Base-by-base conservation (phyloP, 768 basidiomycete genomes). In the Auricularia auricula-judae region DNA sequence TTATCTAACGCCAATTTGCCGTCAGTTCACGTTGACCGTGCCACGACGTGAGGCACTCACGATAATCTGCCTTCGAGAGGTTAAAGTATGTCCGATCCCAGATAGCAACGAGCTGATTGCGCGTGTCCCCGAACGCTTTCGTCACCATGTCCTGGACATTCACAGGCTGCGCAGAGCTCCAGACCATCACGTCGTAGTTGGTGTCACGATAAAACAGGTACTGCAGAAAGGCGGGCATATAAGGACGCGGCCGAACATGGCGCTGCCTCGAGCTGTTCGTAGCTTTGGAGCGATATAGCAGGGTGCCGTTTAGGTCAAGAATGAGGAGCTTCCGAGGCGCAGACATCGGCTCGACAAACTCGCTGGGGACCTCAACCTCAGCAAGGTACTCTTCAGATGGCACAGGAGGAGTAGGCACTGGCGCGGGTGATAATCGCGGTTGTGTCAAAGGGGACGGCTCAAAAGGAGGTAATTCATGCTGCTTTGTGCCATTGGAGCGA, bases 71-170 rank as follows among this genome's bases (percentile, higher is more conserved):
- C 10, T 76, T 69, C 3, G 75, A 77, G n/a, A 93, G 72, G 0
- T 89, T 91, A 0, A 93, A 74, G 4, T 86, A 88, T 70, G 89
- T 89, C 61, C 92, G 78, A 16, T 89, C 88, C 91, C 91, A 93
- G 0, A 91, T 77, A 0, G 85, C 88, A 16, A 83, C 73, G 3
- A 91, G 58, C 43, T 39, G 21, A 39, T 61, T 51, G 62, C 54
- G 51, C 34, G 74, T 70, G 0, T 72, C 63, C 3, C 74, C 69
- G 71, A 92, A 91, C 39, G 81, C 79, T 42, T 76, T 78, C 23
- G 81, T 72, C 0, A 89, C 86, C 91, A 93, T 93, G 68, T 86
- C 85, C 0, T 75, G 73, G 8, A 91, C 91, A 70, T 83, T 90
- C 61, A 86, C 86, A 1, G 90, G 89, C 70, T 91, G 89, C 3